Evolutionary conservation across 179 eudicot species (phyloP).

Genomic region (Silene noctiflora): DNA sequence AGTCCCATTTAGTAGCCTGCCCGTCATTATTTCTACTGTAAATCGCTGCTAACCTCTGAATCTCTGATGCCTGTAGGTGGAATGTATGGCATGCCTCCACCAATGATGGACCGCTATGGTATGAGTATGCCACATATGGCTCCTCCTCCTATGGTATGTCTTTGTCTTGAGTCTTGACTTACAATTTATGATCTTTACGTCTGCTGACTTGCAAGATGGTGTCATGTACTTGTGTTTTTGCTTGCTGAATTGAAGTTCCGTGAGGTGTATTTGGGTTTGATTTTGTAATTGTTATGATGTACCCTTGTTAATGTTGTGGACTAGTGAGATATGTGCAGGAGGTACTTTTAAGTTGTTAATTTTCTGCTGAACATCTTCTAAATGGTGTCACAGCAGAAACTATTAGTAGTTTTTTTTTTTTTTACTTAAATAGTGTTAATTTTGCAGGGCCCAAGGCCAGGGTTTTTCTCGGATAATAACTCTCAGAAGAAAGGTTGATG

Average conservation of each 20-base stretch:
- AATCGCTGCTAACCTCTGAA: neutral
- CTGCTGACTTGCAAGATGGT: neutral
- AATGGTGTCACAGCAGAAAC: neutral
- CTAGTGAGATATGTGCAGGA: neutral
- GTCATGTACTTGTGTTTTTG: neutral
- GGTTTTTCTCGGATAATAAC: conserved; percentile 63
- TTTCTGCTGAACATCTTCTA: neutral
- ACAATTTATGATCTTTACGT: neutral
- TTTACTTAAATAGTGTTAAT: neutral
- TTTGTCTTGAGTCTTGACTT: conserved; percentile 6
- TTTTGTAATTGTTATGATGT: neutral
- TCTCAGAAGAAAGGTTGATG: conserved; percentile 53
- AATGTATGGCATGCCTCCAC: conserved; percentile 80
- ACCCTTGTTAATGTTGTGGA: neutral
- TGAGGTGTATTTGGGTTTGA: neutral
- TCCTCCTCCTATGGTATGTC: conserved; percentile 71
- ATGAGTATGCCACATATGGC: conserved; percentile 62
- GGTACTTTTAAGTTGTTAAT: neutral
- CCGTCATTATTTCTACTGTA: neutral
- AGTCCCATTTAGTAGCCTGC: neutral
- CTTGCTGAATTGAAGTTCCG: neutral
- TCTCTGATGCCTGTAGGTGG: conserved; percentile 49
- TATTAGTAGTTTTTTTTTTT: too few relatives aligned
- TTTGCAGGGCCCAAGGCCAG: conserved; percentile 80
- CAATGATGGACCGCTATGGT: conserved; percentile 88